These are phyloP conservation scores for Rhododendron henanense DNA, from an alignment of 148 eudicot species.

Conservation along the genomic window DNA sequence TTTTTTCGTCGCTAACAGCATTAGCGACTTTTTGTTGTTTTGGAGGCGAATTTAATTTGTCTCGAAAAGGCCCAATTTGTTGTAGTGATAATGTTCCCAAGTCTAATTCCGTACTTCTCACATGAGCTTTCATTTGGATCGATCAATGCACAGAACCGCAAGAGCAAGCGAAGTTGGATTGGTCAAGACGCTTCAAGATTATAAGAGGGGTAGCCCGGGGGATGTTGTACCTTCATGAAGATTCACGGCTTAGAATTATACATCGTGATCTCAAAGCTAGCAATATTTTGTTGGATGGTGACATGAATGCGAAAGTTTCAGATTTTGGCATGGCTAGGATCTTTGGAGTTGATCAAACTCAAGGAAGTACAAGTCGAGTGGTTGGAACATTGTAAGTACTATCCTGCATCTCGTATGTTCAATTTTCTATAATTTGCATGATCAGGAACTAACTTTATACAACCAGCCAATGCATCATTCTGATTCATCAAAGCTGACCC, in stretches of 20 bases:
- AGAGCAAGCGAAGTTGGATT: slow-evolving; percentile 19
- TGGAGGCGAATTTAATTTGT: no score
- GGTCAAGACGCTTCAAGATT: slow-evolving; percentile 29
- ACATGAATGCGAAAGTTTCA: slow-evolving; percentile 26
- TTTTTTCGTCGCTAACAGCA: no score
- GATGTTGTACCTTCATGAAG: slow-evolving; percentile 33
- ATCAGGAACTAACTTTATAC: no score
- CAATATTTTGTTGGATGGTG: slow-evolving; percentile 8
- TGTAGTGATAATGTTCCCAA: neutral
- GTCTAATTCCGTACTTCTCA: neutral
- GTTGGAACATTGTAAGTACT: slow-evolving; percentile 46
- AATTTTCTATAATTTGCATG: neutral
- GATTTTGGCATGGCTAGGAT: slow-evolving; percentile 7
- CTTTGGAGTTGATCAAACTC: neutral
- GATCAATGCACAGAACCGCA: slow-evolving; percentile 17
- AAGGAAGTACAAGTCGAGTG: slow-evolving; percentile 17
- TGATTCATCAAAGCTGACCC: no score
- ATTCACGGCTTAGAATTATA: neutral
- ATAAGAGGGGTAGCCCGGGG: slow-evolving; percentile 29
- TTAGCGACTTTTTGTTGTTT: no score
- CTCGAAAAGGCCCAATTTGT: no score
- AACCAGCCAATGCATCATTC: no score
- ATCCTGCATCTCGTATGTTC: neutral
- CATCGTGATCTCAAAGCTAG: slow-evolving; percentile 5
- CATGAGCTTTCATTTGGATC: neutral